Evolutionary conservation across 2,329 filamentous ascomycete genomes (phyloP).

Genomic region (Ceratocystis smalleyi): DNA sequence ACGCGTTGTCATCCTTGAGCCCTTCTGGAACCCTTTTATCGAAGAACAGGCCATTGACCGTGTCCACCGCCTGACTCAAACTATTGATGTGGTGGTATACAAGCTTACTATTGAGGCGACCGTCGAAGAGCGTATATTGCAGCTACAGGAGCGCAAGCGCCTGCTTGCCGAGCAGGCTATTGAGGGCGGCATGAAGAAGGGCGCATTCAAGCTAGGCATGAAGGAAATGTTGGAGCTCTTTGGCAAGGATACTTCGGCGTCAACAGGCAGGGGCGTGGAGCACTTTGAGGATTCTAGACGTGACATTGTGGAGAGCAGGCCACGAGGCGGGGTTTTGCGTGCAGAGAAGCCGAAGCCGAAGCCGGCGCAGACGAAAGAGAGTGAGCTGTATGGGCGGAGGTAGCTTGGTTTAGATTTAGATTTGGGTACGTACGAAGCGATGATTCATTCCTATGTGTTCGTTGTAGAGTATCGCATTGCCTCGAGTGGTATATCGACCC

Average conservation of each 20-base stretch:
- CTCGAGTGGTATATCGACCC: too few relatives aligned
- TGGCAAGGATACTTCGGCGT: conserved; percentile 31
- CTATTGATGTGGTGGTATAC: conserved; percentile 85
- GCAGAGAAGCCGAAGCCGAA: conserved; percentile 4
- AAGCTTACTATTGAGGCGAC: conserved; percentile 75
- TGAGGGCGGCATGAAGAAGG: conserved; percentile 60
- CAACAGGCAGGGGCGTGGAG: conserved; percentile 10
- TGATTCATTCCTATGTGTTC: too few relatives aligned
- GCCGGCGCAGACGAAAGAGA: conserved; percentile 25
- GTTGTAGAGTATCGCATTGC: too few relatives aligned
- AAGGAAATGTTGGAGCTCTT: conserved; percentile 89
- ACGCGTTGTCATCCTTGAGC: conserved; percentile 85
- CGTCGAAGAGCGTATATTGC: conserved; percentile 89
- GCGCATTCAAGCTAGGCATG: conserved; percentile 69
- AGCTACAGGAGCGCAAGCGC: conserved; percentile 84
- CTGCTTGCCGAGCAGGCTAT: conserved; percentile 83
- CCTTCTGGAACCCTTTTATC: conserved; percentile 99
- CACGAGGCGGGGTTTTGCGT: conserved; percentile 21
- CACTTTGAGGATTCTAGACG: neutral
- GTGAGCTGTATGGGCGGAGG: conserved; percentile 28
- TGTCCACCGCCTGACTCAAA: conserved; percentile 95
- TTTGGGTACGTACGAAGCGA: too few relatives aligned
- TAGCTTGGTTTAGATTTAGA: conserved; percentile 25
- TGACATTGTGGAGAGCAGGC: conserved; percentile 17
- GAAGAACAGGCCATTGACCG: conserved; percentile 98